phyloP scores from a whole-genome alignment of 1,284 basidiomycete species.

The Leccinum variabile region DNA sequence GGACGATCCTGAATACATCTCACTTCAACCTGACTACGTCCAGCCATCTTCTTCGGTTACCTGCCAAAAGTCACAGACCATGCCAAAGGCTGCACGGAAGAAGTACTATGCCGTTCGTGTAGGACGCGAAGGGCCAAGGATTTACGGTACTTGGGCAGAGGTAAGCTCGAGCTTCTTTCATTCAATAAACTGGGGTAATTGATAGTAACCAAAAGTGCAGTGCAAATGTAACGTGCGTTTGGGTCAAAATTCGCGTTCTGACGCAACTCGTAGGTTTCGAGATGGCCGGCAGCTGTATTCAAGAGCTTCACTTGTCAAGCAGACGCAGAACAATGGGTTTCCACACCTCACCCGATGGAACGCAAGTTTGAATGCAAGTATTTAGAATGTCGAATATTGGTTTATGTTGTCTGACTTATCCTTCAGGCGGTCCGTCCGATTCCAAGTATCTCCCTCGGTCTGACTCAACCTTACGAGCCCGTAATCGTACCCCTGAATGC shows the following conservation, averaged over 20 bases:
- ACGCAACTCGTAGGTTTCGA: conserved; percentile 41
- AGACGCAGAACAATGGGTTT: conserved; percentile 50
- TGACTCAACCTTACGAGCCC: not conserved
- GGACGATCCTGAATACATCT: not conserved
- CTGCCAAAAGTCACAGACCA: conserved; percentile 9
- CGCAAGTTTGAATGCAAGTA: conserved; percentile 17
- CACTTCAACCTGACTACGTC: not conserved
- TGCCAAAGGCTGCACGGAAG: conserved; percentile 36
- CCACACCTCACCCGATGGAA: conserved; percentile 12
- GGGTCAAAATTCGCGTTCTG: not conserved
- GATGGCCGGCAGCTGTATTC: conserved; percentile 47
- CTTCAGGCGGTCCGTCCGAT: conserved; percentile 12
- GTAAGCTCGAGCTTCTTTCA: conserved; percentile 32
- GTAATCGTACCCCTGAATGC: not conserved
- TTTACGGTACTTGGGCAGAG: conserved; percentile 58
- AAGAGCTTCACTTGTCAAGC: conserved; percentile 46
- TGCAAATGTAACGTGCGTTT: conserved; percentile 33
- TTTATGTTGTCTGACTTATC: conserved; percentile 2
- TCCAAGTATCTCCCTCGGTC: not conserved
- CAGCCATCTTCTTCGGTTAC: not conserved
- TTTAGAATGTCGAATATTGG: not conserved
- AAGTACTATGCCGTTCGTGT: conserved; percentile 60
- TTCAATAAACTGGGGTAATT: not conserved
- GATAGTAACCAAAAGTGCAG: conserved; percentile 38
- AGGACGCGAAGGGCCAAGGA: conserved; percentile 51